phyloP scores from a whole-genome alignment of 2,329 filamentous ascomycete genomes.

The Xylaria sp. region DNA sequence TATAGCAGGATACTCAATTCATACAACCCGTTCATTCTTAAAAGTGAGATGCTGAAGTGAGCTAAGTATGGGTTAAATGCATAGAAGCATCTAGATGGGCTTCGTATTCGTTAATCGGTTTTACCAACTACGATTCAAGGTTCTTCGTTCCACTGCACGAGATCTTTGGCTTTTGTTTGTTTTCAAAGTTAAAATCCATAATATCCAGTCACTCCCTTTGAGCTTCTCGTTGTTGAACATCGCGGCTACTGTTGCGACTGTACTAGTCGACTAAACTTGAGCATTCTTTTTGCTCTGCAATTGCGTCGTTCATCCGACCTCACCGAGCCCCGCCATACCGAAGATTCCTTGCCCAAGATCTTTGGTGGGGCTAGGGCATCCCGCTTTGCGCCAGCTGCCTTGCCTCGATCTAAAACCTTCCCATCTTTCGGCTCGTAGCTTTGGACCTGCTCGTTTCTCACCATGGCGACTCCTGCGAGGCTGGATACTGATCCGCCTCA shows the following conservation, averaged over 20 bases:
- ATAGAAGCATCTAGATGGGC: not conserved
- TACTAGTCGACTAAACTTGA: not conserved
- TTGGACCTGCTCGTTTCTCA: not conserved
- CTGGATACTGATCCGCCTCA: constrained; percentile 43
- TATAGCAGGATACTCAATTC: too few species aligned
- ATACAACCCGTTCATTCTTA: too few species aligned
- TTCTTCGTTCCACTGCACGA: not conserved
- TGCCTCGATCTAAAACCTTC: not conserved
- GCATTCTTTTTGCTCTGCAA: not conserved
- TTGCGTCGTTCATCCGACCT: constrained; percentile 1
- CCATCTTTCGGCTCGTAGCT: not conserved
- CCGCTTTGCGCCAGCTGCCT: constrained; percentile 20
- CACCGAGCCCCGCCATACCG: constrained; percentile 31
- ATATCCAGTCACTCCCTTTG: not conserved
- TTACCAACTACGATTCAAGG: not conserved
- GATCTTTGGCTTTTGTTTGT: not conserved
- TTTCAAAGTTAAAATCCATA: not conserved
- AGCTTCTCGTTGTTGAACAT: not conserved
- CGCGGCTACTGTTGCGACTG: not conserved
- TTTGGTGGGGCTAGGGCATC: constrained; percentile 33
- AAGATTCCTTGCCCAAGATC: constrained; percentile 24
- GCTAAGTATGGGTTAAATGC: constrained; percentile 6
- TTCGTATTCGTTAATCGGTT: not conserved
- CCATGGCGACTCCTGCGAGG: constrained; percentile 43
- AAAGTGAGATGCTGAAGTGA: too few species aligned